A percentile compares a stretch with the other conserved stretches of the same genome.
Evolutionary conservation across 2,329 filamentous ascomycete genomes (phyloP).

Genomic region (Arthroderma uncinatum): DNA sequence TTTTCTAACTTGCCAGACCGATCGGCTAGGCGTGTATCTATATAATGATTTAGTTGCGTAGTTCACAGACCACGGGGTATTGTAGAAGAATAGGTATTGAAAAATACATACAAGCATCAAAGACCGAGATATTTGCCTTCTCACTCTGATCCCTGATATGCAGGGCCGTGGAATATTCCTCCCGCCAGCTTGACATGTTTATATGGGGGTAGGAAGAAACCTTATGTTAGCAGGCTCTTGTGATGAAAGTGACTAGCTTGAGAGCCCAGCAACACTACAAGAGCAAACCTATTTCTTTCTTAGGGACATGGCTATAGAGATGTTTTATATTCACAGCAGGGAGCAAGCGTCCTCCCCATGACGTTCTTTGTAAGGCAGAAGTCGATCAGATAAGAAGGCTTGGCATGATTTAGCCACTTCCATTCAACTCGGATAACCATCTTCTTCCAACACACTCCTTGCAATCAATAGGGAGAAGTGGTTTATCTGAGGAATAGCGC

Average conservation of each 20-base stretch:
- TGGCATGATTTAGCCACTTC: too few species aligned
- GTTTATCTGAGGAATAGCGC: too few species aligned
- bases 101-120: conserved; percentile 57
- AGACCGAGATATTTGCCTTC: conserved; percentile 53
- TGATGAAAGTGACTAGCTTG: too few species aligned
- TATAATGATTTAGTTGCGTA: neutral
- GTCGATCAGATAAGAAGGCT: too few species aligned
- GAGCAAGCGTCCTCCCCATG: too few species aligned
- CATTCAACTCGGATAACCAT: too few species aligned
- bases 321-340: too few species aligned
- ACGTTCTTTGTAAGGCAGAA: too few species aligned
- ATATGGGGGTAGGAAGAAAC: too few species aligned
- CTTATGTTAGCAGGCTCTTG: too few species aligned
- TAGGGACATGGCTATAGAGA: neutral
- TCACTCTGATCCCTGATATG: conserved; percentile 60
- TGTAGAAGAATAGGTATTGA: neutral
- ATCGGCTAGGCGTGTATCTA: conserved; percentile 57
- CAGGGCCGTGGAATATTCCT: conserved; percentile 68
- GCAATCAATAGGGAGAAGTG: too few species aligned
- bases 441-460: too few species aligned
- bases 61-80: neutral
- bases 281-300: neutral
- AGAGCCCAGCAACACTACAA: neutral
- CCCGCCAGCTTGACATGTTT: conserved; percentile 59
- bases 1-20: conserved; percentile 43